Evolutionary conservation across 805 yeast species (phyloP), one percentile per base, ranked within the genome.

Genomic region (Candida tammaniensis): DNA sequence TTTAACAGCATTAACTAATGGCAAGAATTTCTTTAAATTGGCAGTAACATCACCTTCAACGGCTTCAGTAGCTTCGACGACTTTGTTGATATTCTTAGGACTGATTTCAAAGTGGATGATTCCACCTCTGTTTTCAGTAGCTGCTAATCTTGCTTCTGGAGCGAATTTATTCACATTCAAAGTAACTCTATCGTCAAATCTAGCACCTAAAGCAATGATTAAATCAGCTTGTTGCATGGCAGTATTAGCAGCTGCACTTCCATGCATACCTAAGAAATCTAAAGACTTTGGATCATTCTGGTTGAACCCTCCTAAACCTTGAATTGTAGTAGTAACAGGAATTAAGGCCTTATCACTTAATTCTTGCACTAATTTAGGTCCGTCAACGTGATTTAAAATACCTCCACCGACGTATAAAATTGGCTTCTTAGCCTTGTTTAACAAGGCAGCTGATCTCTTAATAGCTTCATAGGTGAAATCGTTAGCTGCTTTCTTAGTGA

Each of bases 251-350:
- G 88, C 87, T 32, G 88, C 96, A 42, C 81, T 75, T 46, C 98
- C 98, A 64, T 93, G 98, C 98, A 93, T 93, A 52, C 98, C 98
- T 48, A 93, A 76, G 94, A 93, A 87, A 62, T 91, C 96, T 47
- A 93, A 66, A 17, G 96, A 82, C 62, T 88, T 87, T 46, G 80
- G 81, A 64, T 89, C 95, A 43, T 72, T 76, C 69, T 93, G 98
- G 64, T 93, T 96, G 54, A 82, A 93, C 7, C 94, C 85, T 50
- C 98, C 98, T 45, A 93, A 74, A 38, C 85, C 97, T 65, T 89
- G 98, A 38, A 93, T 60, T 33, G 97, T 85, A 17, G 98, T 93
- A 28, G 98, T 91, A 43, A 93, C 98, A 21, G 98, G 98, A 44
- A 93, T 91, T 55, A 76, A 72, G 17, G 95, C 95, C 66, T 82